A percentile compares a stretch with the other conserved stretches of the same genome.
phyloP scores from a whole-genome alignment of 352 stramenopile species.

The Globisporangium acanthophoron region DNA sequence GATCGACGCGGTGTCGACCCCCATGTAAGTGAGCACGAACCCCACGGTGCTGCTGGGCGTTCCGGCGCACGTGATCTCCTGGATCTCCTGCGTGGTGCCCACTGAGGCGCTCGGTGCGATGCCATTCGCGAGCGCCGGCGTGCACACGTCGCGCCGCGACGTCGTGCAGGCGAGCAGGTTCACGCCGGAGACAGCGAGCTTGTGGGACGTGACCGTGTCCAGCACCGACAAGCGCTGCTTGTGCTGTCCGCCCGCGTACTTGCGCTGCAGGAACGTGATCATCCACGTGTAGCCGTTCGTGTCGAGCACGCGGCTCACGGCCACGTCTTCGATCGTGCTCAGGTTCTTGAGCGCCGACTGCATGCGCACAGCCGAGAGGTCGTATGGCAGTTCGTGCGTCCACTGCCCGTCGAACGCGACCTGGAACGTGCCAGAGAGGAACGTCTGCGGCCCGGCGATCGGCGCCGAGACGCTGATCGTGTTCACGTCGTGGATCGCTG shows the following conservation, averaged over 20 bases:
- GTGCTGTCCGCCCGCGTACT: conserved; percentile 54
- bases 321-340: conserved; percentile 49
- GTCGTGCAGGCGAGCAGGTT: conserved; percentile 64
- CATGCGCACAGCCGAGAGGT: conserved; percentile 83
- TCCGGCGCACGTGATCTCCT: conserved; percentile 45
- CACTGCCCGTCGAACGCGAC: conserved; percentile 85
- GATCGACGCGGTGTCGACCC: conserved; percentile 39
- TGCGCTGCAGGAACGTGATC: conserved; percentile 55
- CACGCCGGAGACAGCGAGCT: conserved; percentile 34
- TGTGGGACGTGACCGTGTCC: conserved; percentile 35
- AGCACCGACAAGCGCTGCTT: conserved; percentile 40
- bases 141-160: conserved; percentile 30
- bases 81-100: conserved; percentile 44
- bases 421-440: conserved; percentile 80
- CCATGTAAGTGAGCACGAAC: conserved; percentile 68
- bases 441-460: conserved; percentile 30
- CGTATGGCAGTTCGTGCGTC: conserved; percentile 81
- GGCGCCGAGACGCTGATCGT: conserved; percentile 70
- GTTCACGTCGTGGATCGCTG: conserved; percentile 48
- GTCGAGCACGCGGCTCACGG: conserved; percentile 48
- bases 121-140: conserved; percentile 33
- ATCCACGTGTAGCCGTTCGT: conserved; percentile 78
- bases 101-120: conserved; percentile 41
- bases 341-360: conserved; percentile 43
- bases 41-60: conserved; percentile 14